These are phyloP conservation scores for Paecilomyces sp. DNA, from an alignment of 2,329 filamentous ascomycete species.

Conservation along the genomic window DNA sequence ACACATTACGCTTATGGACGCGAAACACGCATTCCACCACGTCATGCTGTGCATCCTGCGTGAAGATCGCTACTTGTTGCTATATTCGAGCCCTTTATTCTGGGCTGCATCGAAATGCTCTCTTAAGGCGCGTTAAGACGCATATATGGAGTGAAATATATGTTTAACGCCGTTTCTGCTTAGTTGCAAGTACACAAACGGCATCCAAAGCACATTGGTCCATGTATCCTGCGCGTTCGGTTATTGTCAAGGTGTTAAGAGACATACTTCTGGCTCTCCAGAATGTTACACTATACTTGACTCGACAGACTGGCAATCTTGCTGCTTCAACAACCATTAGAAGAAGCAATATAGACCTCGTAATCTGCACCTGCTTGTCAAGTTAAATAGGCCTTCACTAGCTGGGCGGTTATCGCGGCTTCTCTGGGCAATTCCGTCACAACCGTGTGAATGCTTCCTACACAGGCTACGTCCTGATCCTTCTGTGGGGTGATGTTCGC, in stretches of 20 bases:
- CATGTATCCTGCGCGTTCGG: background rate
- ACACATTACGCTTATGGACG: background rate
- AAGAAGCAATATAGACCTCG: background rate
- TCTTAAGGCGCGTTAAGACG: background rate
- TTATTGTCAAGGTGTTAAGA: background rate
- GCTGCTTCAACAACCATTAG: background rate
- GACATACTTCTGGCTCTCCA: background rate
- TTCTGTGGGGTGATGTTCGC: background rate
- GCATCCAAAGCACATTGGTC: background rate
- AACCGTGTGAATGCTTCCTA: background rate
- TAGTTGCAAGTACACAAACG: background rate
- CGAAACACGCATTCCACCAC: background rate
- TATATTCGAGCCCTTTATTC: background rate
- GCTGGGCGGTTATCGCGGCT: background rate
- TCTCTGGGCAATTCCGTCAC: background rate
- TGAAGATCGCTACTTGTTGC: background rate
- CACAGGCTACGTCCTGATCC: background rate
- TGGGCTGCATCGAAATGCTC: background rate
- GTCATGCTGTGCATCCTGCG: background rate
- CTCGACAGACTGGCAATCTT: background rate
- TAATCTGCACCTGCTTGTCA: background rate
- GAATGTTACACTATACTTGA: background rate
- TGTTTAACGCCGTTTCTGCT: background rate
- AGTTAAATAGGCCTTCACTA: background rate
- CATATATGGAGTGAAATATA: background rate